These are phyloP conservation scores for Neurospora sp. DNA, from an alignment of 495 filamentous ascomycete species.

Conservation along the genomic window DNA sequence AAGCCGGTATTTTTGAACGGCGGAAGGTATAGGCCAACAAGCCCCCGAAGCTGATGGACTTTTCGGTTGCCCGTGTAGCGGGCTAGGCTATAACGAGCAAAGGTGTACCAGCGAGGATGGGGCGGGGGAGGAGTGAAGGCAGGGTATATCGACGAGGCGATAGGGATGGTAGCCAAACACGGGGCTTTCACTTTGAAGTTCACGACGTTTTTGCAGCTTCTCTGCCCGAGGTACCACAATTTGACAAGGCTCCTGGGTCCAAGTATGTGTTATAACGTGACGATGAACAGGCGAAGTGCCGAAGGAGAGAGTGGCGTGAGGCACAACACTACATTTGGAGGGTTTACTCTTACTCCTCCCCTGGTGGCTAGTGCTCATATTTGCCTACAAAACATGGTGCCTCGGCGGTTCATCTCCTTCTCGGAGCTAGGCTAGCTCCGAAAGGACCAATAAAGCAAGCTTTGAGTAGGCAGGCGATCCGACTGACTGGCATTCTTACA, in stretches of 20 bases:
- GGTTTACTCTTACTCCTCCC: background rate
- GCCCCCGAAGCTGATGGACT: background rate
- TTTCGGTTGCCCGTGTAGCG: background rate
- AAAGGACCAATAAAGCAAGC: background rate
- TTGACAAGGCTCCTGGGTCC: background rate
- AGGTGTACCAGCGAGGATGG: background rate
- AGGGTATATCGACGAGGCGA: background rate
- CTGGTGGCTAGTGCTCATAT: background rate
- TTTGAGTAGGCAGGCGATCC: background rate
- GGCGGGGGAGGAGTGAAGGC: background rate
- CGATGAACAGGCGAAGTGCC: background rate
- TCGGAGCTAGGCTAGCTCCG: background rate
- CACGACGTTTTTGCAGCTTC: background rate
- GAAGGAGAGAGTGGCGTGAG: background rate
- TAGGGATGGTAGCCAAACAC: background rate
- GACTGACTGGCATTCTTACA: background rate
- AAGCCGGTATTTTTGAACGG: background rate
- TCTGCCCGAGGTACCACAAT: background rate
- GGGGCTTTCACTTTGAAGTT: background rate
- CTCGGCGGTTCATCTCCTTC: background rate
- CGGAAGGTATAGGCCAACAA: background rate
- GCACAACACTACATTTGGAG: background rate
- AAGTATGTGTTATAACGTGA: background rate
- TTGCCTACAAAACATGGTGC: background rate
- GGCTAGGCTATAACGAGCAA: background rate